Evolutionary conservation across 78 protist genomes (phyloP), one percentile per base, ranked within the genome.

Genomic region (Andalucia godoyi): DNA sequence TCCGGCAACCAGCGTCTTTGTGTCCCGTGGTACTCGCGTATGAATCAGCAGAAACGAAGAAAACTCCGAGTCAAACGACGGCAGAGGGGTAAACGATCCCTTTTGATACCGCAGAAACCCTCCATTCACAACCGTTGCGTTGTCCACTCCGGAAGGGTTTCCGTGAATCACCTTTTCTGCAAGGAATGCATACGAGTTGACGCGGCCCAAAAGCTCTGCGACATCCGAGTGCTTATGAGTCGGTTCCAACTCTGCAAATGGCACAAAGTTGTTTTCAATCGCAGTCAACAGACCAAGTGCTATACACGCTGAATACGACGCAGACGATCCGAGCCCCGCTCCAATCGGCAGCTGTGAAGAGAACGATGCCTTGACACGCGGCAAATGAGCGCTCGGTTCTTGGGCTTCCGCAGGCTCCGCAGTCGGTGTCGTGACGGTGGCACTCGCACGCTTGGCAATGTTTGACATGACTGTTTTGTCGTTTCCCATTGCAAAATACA

Each of bases 101-200:
- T 29, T 55, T 21, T 21, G 21, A 55, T 29, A 55, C n/a, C n/a
- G n/a, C 12, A 65, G 37, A 40, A 65, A 32, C 6, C 62, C 62
- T 36, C 70, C 70, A 57, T 12, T 9, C 12, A 46, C 9, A 53
- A 21, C 30, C 29, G 42, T 33, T 65, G 70, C 6, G 9, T 50
- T 65, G 9, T 65, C 70, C 29, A 65, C 39, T 65, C 70, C 70
- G 6, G 69, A 53, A 53, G 70, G 70, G 12, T 30, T 65, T 36
- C 70, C 70, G 9, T 65, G 70, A 54, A 65, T 57, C 12, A 65
- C 9, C 32, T 57, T 40, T 65, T 65, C 70, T 9, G 43, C 59
- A 9, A 53, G 62, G 9, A 50, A 57, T 6, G 69, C 6, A 38
- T 46, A 65, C 50, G 32, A 30, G 34, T 23, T 6, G 9, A 65